These are phyloP conservation scores for Seiridium unicorne DNA, from an alignment of 2,329 filamentous ascomycete genomes.

Conservation along the genomic window DNA sequence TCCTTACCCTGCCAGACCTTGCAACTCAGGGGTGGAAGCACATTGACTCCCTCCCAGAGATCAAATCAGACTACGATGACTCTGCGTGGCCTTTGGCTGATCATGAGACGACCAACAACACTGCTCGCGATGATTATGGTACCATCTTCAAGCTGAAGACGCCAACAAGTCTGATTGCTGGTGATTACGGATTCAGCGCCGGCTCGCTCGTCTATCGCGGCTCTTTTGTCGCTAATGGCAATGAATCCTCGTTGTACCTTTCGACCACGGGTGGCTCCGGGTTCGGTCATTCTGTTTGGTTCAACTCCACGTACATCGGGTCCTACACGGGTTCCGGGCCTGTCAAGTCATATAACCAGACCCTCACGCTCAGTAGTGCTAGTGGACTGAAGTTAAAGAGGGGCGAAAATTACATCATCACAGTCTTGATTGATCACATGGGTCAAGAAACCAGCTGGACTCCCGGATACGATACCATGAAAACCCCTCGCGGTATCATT, in stretches of 20 bases:
- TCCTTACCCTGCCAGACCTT: slow-evolving; percentile 55
- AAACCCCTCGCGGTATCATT: slow-evolving; percentile 62
- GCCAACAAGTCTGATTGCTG: slow-evolving; percentile 62
- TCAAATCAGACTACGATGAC: slow-evolving; percentile 65
- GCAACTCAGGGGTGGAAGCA: slow-evolving; percentile 64
- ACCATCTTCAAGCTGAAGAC: slow-evolving; percentile 35
- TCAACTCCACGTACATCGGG: slow-evolving; percentile 62
- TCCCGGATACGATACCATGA: slow-evolving; percentile 59
- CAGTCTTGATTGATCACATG: slow-evolving; percentile 71
- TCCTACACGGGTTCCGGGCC: slow-evolving; percentile 28
- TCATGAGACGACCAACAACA: slow-evolving; percentile 58
- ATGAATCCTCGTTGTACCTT: slow-evolving; percentile 56
- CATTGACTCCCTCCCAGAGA: slow-evolving; percentile 70
- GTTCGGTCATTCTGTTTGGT: slow-evolving; percentile 68
- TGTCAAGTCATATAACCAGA: slow-evolving; percentile 36
- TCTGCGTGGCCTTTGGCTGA: slow-evolving; percentile 62
- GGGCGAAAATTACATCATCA: slow-evolving; percentile 60
- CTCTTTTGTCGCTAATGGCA: slow-evolving; percentile 63
- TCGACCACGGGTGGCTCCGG: slow-evolving; percentile 66
- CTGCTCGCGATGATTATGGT: slow-evolving; percentile 18
- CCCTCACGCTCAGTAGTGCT: slow-evolving; percentile 35
- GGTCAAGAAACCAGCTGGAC: slow-evolving; percentile 61
- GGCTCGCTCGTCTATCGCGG: slow-evolving; percentile 70
- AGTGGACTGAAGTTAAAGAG: slow-evolving; percentile 32
- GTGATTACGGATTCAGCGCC: slow-evolving; percentile 73